Conservation (phyloP, 495 filamentous ascomycete genomes). For the Daldinia vernicosa region DNA sequence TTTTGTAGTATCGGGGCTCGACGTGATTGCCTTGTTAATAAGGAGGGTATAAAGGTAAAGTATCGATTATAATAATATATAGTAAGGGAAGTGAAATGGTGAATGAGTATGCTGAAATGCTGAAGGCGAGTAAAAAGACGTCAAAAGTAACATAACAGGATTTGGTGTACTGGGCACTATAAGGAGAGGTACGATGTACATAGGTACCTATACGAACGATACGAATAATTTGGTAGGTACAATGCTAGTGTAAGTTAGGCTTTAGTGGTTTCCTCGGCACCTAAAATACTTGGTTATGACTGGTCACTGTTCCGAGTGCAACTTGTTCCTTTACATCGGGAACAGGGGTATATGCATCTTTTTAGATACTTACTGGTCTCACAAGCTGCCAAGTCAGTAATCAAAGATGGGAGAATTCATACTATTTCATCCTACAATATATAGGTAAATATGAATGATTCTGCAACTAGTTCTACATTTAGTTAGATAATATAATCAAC, state of each 20-base stretch:
- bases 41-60: background rate
- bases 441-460: background rate
- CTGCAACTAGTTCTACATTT: too few species aligned
- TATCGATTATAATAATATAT: conserved; percentile 11
- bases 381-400: background rate
- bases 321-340: background rate
- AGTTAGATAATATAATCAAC: too few species aligned
- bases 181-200: background rate
- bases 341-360: background rate
- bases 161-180: conserved; percentile 8
- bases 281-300: background rate
- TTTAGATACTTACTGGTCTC: background rate
- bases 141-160: conserved; percentile 28
- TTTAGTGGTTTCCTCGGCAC: conserved; percentile 26
- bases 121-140: conserved; percentile 10
- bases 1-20: background rate
- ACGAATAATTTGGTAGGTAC: conserved; percentile 3
- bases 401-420: background rate
- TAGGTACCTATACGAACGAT: too few species aligned
- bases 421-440: background rate
- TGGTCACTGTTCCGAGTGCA: background rate
- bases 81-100: background rate
- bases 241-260: background rate
- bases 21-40: background rate
- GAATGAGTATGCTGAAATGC: background rate